Evolutionary conservation across 345 rosid species (phyloP), one percentile per base, ranked within the genome.

Genomic region (Tarenaya hassleriana): DNA sequence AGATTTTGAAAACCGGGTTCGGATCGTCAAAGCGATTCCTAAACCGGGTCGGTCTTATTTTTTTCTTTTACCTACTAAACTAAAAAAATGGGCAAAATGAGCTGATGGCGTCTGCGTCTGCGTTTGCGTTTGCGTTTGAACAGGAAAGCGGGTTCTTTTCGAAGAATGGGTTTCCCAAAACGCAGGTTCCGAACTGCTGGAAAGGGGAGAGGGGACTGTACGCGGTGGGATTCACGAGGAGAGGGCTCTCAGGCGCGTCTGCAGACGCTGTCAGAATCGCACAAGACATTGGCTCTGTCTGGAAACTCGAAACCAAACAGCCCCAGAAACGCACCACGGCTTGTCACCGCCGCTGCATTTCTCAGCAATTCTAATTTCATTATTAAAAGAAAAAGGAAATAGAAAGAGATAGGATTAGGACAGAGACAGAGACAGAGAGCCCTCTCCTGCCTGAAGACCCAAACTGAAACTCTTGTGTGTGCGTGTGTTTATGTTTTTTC

Each of bases 181-280:
- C 72, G 16, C 66, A 80, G 17, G 80, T 78, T 47, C 96, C 96
- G 31, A 69, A 79, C 70, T 87, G 81, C 0, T 87, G 98, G 95
- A 87, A 87, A 74, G 98, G 92, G 14, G 77, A 75, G 29, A 74
- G 64, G 5, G 96, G 95, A 45, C 69, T 91, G 0, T 91, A 87
- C 42, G 96, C 98, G 48, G 95, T 82, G 40, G 98, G 98, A 63
- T 91, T 91, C 71, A 75, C 92, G 47, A 79, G 78, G 77, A 91
- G 76, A 79, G 98, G 98, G 54, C 72, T 87, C 5, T 73, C 87
- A 3, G 98, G 98, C 58, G 89, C 84, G 41, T 84, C 95, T 47
- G 73, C 74, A 6, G 98, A 92, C 44, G 95, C 98, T n/a, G 47
- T 71, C 34, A 83, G 61, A 56, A 81, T 88, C 9, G 86, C 95